A percentile compares a stretch with the other conserved stretches of the same genome.
Conservation (phyloP, 2,329 filamentous ascomycete genomes). For the Clathrospora elynae region DNA sequence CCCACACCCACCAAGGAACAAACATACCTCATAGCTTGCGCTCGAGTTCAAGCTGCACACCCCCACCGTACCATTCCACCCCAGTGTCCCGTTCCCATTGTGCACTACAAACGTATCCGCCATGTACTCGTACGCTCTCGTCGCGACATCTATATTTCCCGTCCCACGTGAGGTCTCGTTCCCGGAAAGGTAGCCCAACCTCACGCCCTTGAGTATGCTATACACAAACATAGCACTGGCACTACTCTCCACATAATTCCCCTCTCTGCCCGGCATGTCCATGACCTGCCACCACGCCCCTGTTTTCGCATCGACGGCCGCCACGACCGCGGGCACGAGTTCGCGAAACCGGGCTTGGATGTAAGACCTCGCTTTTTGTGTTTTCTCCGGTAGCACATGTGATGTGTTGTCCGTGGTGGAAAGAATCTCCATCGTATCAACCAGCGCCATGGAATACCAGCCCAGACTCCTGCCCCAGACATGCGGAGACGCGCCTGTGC, state of each 20-base stretch:
- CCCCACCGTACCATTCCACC: slow-evolving; percentile 39
- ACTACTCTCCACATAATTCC: slow-evolving; percentile 67
- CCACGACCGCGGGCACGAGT: slow-evolving; percentile 43
- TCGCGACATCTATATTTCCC: slow-evolving; percentile 28
- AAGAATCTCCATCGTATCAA: slow-evolving; percentile 56
- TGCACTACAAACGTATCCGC: slow-evolving; percentile 27
- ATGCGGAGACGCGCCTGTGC: slow-evolving; percentile 57
- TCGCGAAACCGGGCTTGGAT: slow-evolving; percentile 6
- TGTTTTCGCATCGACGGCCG: slow-evolving; percentile 27
- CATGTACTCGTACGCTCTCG: slow-evolving; percentile 47
- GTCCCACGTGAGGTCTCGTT: background rate
- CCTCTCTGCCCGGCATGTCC: slow-evolving; percentile 53
- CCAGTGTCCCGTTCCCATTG: slow-evolving; percentile 30
- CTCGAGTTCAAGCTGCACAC: slow-evolving; percentile 35
- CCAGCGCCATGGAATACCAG: slow-evolving; percentile 60
- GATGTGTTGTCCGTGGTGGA: slow-evolving; percentile 1
- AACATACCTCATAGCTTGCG: slow-evolving; percentile 32
- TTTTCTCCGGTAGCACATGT: too few species aligned
- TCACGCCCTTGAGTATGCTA: slow-evolving; percentile 56
- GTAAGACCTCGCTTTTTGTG: slow-evolving; percentile 1
- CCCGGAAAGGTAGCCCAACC: slow-evolving; percentile 42
- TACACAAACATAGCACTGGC: slow-evolving; percentile 64
- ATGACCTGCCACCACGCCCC: slow-evolving; percentile 65
- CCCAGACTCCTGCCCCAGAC: slow-evolving; percentile 62
- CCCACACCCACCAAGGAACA: slow-evolving; percentile 22